Evolutionary conservation across 1,139 yeast genomes (phyloP).

Genomic region (Diutina rugosa): DNA sequence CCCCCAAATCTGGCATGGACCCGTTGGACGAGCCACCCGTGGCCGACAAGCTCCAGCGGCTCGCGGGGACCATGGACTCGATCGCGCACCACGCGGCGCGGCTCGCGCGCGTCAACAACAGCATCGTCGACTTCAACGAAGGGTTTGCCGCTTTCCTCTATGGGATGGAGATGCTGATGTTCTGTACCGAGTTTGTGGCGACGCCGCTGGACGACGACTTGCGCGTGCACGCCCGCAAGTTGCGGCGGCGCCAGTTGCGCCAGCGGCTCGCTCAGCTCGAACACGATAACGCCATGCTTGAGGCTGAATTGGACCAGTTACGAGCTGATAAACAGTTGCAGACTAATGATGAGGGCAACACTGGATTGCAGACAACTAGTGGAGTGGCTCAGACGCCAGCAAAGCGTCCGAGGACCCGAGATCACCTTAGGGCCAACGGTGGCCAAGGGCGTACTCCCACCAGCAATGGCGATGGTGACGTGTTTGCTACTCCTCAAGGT

Average conservation of each 20-base stretch:
- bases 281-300: not conserved
- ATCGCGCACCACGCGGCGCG: conserved; percentile 34
- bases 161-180: conserved; percentile 51
- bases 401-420: too few relatives aligned
- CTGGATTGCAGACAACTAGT: too few relatives aligned
- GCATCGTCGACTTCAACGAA: conserved; percentile 43
- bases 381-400: too few relatives aligned
- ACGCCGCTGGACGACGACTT: not conserved
- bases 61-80: conserved; percentile 42
- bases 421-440: too few relatives aligned
- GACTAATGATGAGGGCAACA: too few relatives aligned
- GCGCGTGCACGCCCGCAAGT: not conserved
- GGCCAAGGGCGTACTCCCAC: too few relatives aligned
- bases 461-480: too few relatives aligned
- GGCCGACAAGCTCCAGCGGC: conserved; percentile 21
- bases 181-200: conserved; percentile 42
- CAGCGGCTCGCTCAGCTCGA: not conserved
- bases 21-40: not conserved
- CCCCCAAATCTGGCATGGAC: not conserved
- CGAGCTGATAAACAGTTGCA: not conserved
- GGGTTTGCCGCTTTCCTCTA: conserved; percentile 49
- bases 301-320: not conserved
- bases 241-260: not conserved
- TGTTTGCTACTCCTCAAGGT: not conserved
- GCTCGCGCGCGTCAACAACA: conserved; percentile 36